Evolutionary conservation across 768 basidiomycete species (phyloP).

Genomic region (Russula compacta): DNA sequence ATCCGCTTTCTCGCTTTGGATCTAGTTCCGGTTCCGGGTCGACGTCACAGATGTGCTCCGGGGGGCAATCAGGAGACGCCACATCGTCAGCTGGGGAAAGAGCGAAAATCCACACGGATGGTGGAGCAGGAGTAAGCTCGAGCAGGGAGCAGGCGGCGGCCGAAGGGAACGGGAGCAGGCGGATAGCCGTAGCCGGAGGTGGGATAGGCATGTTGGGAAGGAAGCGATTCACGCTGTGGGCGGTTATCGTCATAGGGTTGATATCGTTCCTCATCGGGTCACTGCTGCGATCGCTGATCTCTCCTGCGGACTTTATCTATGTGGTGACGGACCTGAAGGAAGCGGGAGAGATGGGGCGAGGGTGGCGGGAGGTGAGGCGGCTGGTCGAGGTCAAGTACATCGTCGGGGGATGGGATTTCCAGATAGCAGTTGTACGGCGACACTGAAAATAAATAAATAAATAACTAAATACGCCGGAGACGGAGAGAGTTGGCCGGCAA

Average conservation of each 20-base stretch:
- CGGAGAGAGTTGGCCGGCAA: too few relatives aligned
- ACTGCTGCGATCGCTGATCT: slow-evolving; percentile 76
- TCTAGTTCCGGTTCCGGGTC: slow-evolving; percentile 15
- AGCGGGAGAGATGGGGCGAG: slow-evolving; percentile 40
- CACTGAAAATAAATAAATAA: slow-evolving; percentile 31
- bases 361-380: slow-evolving; percentile 82
- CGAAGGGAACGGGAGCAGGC: not conserved
- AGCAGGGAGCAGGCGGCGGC: not conserved
- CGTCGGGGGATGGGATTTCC: slow-evolving; percentile 79
- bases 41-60: slow-evolving; percentile 8
- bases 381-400: slow-evolving; percentile 76
- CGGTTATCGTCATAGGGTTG: slow-evolving; percentile 67
- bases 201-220: not conserved
- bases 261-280: slow-evolving; percentile 91
- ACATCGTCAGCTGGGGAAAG: slow-evolving; percentile 6
- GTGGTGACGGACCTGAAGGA: slow-evolving; percentile 52
- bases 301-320: slow-evolving; percentile 86
- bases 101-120: not conserved
- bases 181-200: too few relatives aligned
- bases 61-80: slow-evolving; percentile 12
- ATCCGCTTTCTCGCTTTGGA: slow-evolving; percentile 48
- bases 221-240: slow-evolving; percentile 36
- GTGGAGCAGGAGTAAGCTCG: not conserved
- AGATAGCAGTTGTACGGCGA: slow-evolving; percentile 74
- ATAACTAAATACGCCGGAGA: too few relatives aligned